A percentile compares a stretch with the other conserved stretches of the same genome.
These are phyloP conservation scores for Heliocybe sulcata DNA, from an alignment of 1,284 basidiomycete genomes.

Conservation along the genomic window DNA sequence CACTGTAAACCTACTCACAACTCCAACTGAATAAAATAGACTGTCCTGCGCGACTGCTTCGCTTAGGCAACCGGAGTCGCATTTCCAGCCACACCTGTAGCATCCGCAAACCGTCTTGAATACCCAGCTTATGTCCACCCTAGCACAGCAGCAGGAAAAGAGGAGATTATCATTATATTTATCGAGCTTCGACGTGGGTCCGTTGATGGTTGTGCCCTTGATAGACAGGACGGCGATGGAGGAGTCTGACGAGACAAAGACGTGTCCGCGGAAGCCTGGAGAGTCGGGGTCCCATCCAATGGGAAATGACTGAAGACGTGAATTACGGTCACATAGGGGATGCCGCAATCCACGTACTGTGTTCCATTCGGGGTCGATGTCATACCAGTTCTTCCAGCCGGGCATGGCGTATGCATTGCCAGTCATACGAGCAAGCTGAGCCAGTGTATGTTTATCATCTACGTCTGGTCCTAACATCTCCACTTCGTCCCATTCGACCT, in stretches of 20 bases:
- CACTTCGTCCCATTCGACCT: conserved; percentile 49
- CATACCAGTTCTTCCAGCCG: conserved; percentile 74
- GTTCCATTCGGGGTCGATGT: conserved; percentile 73
- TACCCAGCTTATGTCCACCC: conserved; percentile 85
- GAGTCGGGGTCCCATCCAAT: conserved; percentile 82
- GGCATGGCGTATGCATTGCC: conserved; percentile 84
- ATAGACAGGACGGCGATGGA: conserved; percentile 85
- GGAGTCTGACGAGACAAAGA: conserved; percentile 78
- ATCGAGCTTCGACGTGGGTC: conserved; percentile 87
- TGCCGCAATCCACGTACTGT: conserved; percentile 37
- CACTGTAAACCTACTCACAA: conserved; percentile 47
- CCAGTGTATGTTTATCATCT: conserved; percentile 75
- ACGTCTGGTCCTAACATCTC: conserved; percentile 64
- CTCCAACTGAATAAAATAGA: conserved; percentile 82
- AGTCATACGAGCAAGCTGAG: conserved; percentile 85
- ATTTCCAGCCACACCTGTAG: conserved; percentile 63
- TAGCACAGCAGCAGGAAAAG: conserved; percentile 97
- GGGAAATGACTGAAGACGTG: conserved; percentile 60
- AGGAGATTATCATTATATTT: conserved; percentile 96
- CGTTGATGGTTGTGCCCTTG: conserved; percentile 85
- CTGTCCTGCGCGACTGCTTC: conserved; percentile 84
- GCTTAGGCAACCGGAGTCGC: conserved; percentile 80
- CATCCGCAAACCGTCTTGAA: conserved; percentile 86
- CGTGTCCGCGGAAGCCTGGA: conserved; percentile 88
- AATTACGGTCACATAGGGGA: conserved; percentile 7